Evolutionary conservation across 208 protist genomes (phyloP), one percentile per base, ranked within the genome.

Genomic region (Cochliopodium minus): DNA sequence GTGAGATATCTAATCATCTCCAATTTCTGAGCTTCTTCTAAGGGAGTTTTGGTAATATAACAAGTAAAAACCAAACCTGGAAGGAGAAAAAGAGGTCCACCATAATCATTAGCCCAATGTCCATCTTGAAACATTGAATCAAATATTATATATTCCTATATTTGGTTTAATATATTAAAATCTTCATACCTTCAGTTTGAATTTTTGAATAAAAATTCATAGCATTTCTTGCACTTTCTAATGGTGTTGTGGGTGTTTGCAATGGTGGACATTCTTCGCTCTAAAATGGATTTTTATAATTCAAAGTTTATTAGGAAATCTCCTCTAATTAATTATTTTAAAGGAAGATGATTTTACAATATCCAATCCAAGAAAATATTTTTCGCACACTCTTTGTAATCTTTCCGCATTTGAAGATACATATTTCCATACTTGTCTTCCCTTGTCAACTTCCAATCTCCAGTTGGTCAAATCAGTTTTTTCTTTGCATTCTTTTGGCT

Each of bases 51-150:
- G 25, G 66, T 69, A 62, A 95, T 80, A 70, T 91, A 94, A 48
- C 76, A 78, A 5, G 73, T 74, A 61, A 93, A 87, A 4, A 94
- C 57, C 11, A 91, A 51, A 25, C 90, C 88, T 35, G 87, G 74
- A 25, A 86, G 74, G 26, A 93, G 78, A 69, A 94, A 94, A 61
- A 90, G 69, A 36, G 86, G 88, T 23, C 91, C 91, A 57, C 88
- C 90, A 76, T 96, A 96, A 65, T 94, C 88, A 69, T 88, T 88
- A 23, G 90, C 81, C 88, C 88, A 96, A 74, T 96, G 90, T 9
- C 90, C 89, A n/a, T 84, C 87, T n/a, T n/a, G n/a, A n/a, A n/a
- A n/a, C 7, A 79, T 60, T 22, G 54, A 57, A 23, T 40, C 59
- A 57, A 23, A 36, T 28, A 36, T 28, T 51, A 23, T 51, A 23